Percentiles rank a stretch among this genome's conserved stretches.
phyloP scores from a whole-genome alignment of 108 stramenopile genomes.

The Cyclotella distinguenda region DNA sequence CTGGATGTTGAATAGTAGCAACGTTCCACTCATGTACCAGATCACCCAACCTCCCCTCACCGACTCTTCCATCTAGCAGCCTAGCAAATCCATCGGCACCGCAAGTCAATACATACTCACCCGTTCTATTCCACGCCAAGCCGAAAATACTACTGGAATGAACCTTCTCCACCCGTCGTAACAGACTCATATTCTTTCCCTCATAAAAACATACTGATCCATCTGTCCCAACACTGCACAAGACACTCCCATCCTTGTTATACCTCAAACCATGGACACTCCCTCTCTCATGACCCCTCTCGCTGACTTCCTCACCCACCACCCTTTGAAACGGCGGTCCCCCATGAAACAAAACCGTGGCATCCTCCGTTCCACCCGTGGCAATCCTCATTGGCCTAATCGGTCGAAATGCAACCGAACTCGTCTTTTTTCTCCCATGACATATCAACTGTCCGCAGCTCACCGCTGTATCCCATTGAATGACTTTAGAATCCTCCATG shows the following conservation, averaged over 20 bases:
- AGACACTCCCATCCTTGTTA: slow-evolving; percentile 66
- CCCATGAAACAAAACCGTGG: slow-evolving; percentile 78
- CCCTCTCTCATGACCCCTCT: slow-evolving; percentile 63
- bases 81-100: slow-evolving; percentile 92
- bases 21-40: slow-evolving; percentile 65
- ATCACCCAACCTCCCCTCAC: slow-evolving; percentile 29
- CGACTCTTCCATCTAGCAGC: slow-evolving; percentile 54
- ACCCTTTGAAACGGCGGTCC: slow-evolving; percentile 93
- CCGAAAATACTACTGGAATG: slow-evolving; percentile 87
- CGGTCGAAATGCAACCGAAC: slow-evolving; percentile 73
- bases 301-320: slow-evolving; percentile 53
- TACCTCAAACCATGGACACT: slow-evolving; percentile 86
- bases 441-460: slow-evolving; percentile 60
- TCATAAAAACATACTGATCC: slow-evolving; percentile 82
- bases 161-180: slow-evolving; percentile 50
- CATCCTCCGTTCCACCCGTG: slow-evolving; percentile 90
- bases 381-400: slow-evolving; percentile 85
- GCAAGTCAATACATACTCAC: slow-evolving; percentile 78
- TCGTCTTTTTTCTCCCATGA: slow-evolving; percentile 66
- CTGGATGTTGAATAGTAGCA: slow-evolving; percentile 46
- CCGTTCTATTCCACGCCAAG: slow-evolving; percentile 78
- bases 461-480: slow-evolving; percentile 51
- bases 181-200: slow-evolving; percentile 64
- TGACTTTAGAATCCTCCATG: slow-evolving; percentile 40
- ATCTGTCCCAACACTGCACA: slow-evolving; percentile 84